Evolutionary conservation across 163 green algal species (phyloP).

Genomic region (Prototheca cutis): DNA sequence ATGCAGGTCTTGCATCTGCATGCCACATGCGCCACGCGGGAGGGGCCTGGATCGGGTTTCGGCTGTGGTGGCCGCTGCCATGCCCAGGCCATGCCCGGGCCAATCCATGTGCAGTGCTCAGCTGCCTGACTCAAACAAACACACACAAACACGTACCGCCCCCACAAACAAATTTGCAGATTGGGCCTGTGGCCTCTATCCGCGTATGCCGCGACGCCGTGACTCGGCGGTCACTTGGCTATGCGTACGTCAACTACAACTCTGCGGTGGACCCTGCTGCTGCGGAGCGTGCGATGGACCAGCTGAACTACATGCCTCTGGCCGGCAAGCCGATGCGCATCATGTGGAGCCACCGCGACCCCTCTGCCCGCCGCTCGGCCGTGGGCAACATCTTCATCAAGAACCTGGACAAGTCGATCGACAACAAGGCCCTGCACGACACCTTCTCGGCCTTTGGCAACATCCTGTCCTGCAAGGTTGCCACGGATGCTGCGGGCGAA

Average conservation of each 20-base stretch:
- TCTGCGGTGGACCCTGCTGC: slow-evolving; percentile 26
- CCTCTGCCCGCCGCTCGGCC: slow-evolving; percentile 69
- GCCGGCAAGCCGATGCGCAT: slow-evolving; percentile 90
- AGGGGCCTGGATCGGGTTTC: too few relatives aligned
- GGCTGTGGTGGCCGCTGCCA: too few relatives aligned
- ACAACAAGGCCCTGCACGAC: slow-evolving; percentile 96
- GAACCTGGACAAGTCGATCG: slow-evolving; percentile 96
- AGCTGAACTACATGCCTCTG: slow-evolving; percentile 85
- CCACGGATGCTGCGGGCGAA: slow-evolving; percentile 44
- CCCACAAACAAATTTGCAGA: too few relatives aligned
- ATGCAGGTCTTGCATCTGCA: too few relatives aligned
- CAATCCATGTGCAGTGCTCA: too few relatives aligned
- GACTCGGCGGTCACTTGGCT: slow-evolving; percentile 90
- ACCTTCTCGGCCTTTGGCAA: slow-evolving; percentile 90
- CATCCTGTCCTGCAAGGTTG: slow-evolving; percentile 91
- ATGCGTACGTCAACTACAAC: slow-evolving; percentile 99
- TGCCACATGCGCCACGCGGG: too few relatives aligned
- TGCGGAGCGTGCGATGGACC: slow-evolving; percentile 17
- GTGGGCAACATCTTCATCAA: slow-evolving; percentile 99
- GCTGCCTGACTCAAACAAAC: neutral
- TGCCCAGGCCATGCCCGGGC: too few relatives aligned
- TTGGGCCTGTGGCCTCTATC: slow-evolving; percentile 93
- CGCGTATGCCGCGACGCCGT: slow-evolving; percentile 96
- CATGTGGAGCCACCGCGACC: slow-evolving; percentile 95
- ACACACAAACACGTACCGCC: too few relatives aligned